Base-by-base conservation (phyloP, 208 protist genomes). In the Willaertia magna region DNA sequence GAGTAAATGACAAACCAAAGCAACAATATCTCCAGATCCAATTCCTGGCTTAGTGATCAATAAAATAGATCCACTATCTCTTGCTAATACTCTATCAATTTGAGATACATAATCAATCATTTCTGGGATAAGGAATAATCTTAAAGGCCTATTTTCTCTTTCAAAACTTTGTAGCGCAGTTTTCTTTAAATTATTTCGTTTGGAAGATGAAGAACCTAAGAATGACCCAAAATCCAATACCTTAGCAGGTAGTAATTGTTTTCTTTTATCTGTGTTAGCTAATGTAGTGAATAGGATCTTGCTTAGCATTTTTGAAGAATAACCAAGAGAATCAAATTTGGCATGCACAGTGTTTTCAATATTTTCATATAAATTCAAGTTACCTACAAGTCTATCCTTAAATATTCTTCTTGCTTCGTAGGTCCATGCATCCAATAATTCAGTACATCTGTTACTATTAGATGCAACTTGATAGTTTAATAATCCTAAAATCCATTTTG, bases 361-460 rank as follows among this genome's bases (percentile, higher is more conserved):
- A 51, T 4, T 42, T 9, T 81, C 44, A 81, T 44, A 81, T 2
- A 16, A 0, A 9, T 9, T 18, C 16, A 81, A 7, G 39, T 81
- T n/a, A 3, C 39, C 39, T 11, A 98, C 93, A 20, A 98, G 91
- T 74, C 95, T 93, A 90, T 99, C 96, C 7, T 96, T 91, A 88
- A 99, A 98, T 85, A 98, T 94, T 76, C 96, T 93, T 43, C 93
- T 88, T 39, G 93, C 94, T 91, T 98, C 96, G 91, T 98, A 96
- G 3, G 90, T 92, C 84, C 96, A 93, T 46, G 93, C 95, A 78
- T 97, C 94, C 47, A 93, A 87, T 14, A 98, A 88, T 61, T 95
- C 92, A 86, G 93, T 90, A 4, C 34, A 74, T 51, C n/a, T 51
- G 7, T 81, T 51, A 22, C 43, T 51, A 12, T 22, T 20, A 7